Conservation (phyloP, 2,329 filamentous ascomycete species). For the Leptosphaerulina australis region DNA sequence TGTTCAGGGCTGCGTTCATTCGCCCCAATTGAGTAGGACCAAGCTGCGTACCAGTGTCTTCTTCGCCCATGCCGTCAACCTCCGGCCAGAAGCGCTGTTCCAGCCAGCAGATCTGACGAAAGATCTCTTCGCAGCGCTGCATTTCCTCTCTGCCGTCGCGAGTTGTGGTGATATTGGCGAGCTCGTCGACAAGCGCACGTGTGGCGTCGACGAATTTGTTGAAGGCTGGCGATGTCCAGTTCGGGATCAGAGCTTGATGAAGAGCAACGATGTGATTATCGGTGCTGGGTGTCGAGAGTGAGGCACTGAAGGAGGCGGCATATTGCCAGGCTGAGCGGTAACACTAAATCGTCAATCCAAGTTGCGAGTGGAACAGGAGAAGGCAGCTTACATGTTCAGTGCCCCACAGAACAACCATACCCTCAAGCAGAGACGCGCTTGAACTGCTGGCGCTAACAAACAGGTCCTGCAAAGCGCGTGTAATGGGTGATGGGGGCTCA, state of each 20-base stretch:
- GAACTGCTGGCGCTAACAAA: conserved; percentile 63
- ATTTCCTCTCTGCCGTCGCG: conserved; percentile 57
- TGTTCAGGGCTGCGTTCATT: conserved; percentile 31
- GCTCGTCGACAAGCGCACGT: conserved; percentile 56
- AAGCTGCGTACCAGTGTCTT: conserved; percentile 45
- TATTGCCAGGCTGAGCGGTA: conserved; percentile 58
- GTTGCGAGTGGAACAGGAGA: not conserved
- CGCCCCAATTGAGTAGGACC: conserved; percentile 22
- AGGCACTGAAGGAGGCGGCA: conserved; percentile 51
- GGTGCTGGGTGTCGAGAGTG: conserved; percentile 46
- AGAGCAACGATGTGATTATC: conserved; percentile 56
- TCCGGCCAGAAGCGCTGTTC: conserved; percentile 58
- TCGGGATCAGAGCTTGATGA: conserved; percentile 58
- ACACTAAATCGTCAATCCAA: conserved; percentile 41
- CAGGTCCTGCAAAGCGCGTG: conserved; percentile 62
- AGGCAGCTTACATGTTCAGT: conserved; percentile 64
- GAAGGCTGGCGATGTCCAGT: conserved; percentile 59
- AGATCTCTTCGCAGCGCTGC: conserved; percentile 54
- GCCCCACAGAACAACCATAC: conserved; percentile 76
- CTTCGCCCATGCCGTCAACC: conserved; percentile 57
- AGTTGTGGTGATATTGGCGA: conserved; percentile 55
- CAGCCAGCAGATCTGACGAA: conserved; percentile 56
- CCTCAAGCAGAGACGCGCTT: conserved; percentile 65
- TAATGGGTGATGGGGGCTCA: conserved; percentile 56
- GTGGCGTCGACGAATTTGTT: conserved; percentile 58